Percentiles rank a stretch among this genome's conserved stretches.
Conservation (phyloP, 2,329 filamentous ascomycete genomes). For the Calonectria hongkongensis region DNA sequence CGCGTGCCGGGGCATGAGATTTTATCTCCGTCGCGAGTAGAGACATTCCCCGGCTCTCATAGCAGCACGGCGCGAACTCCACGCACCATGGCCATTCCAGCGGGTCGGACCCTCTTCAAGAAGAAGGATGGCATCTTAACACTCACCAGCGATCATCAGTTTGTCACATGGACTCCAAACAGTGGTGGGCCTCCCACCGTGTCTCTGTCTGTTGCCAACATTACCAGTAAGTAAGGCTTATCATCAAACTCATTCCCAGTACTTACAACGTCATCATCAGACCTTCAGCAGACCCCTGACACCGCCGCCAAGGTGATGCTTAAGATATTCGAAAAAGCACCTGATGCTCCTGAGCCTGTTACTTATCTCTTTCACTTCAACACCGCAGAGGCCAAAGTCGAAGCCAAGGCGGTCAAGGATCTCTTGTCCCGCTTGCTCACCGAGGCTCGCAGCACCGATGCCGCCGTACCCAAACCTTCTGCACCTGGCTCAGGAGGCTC, state of each 20-base stretch:
- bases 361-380: slow-evolving; percentile 94
- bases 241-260: slow-evolving; percentile 32
- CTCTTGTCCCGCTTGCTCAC: slow-evolving; percentile 86
- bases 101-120: slow-evolving; percentile 87
- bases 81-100: slow-evolving; percentile 73
- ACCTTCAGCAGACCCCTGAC: slow-evolving; percentile 96
- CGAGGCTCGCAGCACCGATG: slow-evolving; percentile 76
- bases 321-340: slow-evolving; percentile 87
- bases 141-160: slow-evolving; percentile 82
- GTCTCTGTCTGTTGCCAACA: slow-evolving; percentile 82
- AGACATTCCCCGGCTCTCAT: slow-evolving; percentile 23
- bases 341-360: slow-evolving; percentile 75
- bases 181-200: slow-evolving; percentile 79
- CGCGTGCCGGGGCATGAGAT: slow-evolving; percentile 30
- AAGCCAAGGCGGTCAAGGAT: slow-evolving; percentile 91
- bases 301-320: slow-evolving; percentile 93
- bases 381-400: slow-evolving; percentile 83
- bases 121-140: slow-evolving; percentile 94
- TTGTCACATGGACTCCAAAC: slow-evolving; percentile 87
- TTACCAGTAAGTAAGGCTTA: slow-evolving; percentile 80
- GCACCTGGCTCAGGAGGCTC: slow-evolving; percentile 55
- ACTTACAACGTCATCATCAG: slow-evolving; percentile 64
- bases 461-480: slow-evolving; percentile 69
- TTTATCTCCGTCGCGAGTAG: slow-evolving; percentile 29
- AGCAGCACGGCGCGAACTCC: neutral